Conservation (phyloP, 2,329 filamentous ascomycete genomes). For the Botryosphaeria dothidea region DNA sequence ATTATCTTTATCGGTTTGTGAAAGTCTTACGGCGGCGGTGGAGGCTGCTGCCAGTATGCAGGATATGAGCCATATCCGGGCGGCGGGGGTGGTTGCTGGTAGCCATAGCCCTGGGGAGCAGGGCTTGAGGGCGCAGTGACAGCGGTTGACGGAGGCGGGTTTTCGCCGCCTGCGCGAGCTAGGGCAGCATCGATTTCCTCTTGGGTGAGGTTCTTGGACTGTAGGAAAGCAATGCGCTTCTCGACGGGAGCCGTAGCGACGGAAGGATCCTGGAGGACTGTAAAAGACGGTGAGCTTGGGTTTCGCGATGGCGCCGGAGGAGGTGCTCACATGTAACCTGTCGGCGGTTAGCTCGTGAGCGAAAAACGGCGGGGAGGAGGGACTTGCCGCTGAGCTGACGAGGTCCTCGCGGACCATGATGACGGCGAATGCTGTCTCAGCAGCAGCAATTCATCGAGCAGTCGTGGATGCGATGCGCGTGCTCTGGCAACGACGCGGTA, state of each 20-base stretch:
- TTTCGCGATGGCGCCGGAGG: not conserved
- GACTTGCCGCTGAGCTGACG: constrained; percentile 69
- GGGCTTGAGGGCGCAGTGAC: constrained; percentile 51
- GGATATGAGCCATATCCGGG: constrained; percentile 52
- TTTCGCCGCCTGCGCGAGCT: constrained; percentile 67
- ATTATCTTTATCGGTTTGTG: not conserved
- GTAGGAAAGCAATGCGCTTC: constrained; percentile 87
- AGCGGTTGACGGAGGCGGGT: constrained; percentile 35
- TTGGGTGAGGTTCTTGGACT: constrained; percentile 94
- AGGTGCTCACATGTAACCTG: constrained; percentile 54
- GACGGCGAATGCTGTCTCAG: constrained; percentile 21
- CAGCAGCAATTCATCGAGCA: constrained; percentile 5
- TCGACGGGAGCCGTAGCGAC: constrained; percentile 89
- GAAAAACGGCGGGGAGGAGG: not conserved
- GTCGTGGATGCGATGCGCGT: not conserved
- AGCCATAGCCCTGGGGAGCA: constrained; percentile 40
- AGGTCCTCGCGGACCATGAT: constrained; percentile 95
- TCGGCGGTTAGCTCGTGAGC: constrained; percentile 26
- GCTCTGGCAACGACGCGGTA: not conserved
- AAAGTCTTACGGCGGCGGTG: constrained; percentile 51
- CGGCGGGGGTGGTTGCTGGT: constrained; percentile 46
- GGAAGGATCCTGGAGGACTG: constrained; percentile 91
- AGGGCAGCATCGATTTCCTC: constrained; percentile 90
- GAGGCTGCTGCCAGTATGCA: constrained; percentile 54
- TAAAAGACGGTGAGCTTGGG: constrained; percentile 17